A percentile compares a stretch with the other conserved stretches of the same genome.
phyloP scores from a whole-genome alignment of 139 green algal genomes.

The Haematococcus sp. region DNA sequence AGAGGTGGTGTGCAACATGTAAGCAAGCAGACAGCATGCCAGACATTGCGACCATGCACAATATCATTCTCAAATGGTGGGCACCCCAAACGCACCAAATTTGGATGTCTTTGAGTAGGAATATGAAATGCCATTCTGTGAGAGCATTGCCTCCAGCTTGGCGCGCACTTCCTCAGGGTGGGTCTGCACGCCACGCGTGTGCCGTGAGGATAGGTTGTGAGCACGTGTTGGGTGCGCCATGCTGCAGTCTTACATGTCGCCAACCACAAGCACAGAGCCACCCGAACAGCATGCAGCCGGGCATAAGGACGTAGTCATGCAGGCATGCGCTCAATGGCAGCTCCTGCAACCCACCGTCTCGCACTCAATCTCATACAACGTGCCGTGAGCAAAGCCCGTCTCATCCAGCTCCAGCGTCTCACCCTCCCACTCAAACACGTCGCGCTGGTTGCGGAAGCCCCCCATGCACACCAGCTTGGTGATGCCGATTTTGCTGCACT shows the following conservation, averaged over 20 bases:
- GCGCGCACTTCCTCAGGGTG: conserved; percentile 67
- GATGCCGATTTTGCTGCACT: conserved; percentile 42
- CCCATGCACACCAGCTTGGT: conserved; percentile 72
- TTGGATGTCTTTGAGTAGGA: conserved; percentile 74
- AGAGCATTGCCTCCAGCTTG: conserved; percentile 73
- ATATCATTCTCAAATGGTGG: no score
- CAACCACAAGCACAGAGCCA: neutral
- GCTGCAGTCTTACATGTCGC: neutral
- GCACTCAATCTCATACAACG: conserved; percentile 86
- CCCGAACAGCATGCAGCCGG: neutral
- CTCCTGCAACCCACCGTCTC: conserved; percentile 69
- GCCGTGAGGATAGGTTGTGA: no score
- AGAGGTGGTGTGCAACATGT: no score
- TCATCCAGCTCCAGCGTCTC: conserved; percentile 88
- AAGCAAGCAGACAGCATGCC: no score
- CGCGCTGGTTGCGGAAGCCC: conserved; percentile 86
- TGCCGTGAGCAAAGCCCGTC: conserved; percentile 83
- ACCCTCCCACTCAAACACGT: conserved; percentile 74
- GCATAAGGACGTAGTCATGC: no score
- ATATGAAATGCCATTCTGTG: conserved; percentile 54
- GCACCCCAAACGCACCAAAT: conserved; percentile 75
- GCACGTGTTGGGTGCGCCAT: no score
- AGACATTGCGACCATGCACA: no score
- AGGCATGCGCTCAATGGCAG: no score
- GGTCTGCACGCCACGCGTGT: conserved; percentile 40